phyloP scores from a whole-genome alignment of 2,329 filamentous ascomycete species.

The Alternaria hordeiaustralica region DNA sequence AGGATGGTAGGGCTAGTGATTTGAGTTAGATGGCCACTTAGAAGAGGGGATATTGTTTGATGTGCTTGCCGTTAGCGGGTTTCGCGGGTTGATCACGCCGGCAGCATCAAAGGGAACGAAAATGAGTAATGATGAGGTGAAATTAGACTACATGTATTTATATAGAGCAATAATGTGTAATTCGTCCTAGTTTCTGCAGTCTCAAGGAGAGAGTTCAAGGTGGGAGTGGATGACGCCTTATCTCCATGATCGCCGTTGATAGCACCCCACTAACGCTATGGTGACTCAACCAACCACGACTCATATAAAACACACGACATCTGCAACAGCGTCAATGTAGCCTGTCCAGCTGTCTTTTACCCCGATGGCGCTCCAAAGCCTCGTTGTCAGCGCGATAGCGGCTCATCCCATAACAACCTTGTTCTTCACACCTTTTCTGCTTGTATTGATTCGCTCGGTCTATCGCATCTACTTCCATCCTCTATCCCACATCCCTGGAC shows the following conservation, averaged over 20 bases:
- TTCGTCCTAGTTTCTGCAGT: neutral
- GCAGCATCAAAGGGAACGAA: neutral
- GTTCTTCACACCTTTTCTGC: conserved; percentile 4
- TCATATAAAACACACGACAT: conserved; percentile 1
- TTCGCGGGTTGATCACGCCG: neutral
- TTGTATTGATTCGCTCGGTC: conserved; percentile 21
- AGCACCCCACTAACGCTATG: conserved; percentile 10
- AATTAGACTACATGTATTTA: neutral
- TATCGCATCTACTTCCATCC: conserved; percentile 35
- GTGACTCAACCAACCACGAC: conserved; percentile 21
- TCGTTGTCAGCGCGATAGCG: neutral
- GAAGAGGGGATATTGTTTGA: neutral
- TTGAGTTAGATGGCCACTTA: neutral
- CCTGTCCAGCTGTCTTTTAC: neutral
- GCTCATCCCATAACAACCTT: conserved; percentile 8
- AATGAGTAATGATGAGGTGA: neutral
- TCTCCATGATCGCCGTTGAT: conserved; percentile 5
- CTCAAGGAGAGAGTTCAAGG: neutral
- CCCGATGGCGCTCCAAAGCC: conserved; percentile 13
- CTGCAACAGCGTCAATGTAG: neutral
- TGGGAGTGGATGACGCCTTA: neutral
- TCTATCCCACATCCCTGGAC: conserved; percentile 32
- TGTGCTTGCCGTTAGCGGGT: neutral
- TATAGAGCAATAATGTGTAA: neutral
- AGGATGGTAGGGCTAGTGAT: neutral